Percentiles rank a stretch among this genome's conserved stretches.
phyloP scores from a whole-genome alignment of 225 moss, liverwort and hornwort genomes.

The Pseudisothecium myosuroides region DNA sequence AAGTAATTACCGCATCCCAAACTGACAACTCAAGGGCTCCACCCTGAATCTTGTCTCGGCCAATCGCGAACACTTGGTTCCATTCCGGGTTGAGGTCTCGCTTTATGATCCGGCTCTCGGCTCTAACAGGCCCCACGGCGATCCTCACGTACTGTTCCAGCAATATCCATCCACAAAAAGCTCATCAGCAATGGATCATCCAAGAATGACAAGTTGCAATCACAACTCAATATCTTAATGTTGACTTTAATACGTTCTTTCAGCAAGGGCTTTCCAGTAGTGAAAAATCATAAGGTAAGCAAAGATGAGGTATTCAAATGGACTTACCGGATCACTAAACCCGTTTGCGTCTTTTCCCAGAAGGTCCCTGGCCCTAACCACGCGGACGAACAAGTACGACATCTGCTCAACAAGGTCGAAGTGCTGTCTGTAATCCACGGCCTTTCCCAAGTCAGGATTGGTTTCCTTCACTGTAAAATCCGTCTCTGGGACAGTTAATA shows the following conservation, averaged over 20 bases:
- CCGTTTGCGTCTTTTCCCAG: conserved; percentile 60
- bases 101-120: conserved; percentile 54
- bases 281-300: background rate
- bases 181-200: background rate
- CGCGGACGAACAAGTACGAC: conserved; percentile 56
- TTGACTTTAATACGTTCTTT: background rate
- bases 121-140: conserved; percentile 51
- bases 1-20: conserved; percentile 74
- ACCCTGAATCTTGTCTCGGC: conserved; percentile 78
- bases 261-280: background rate
- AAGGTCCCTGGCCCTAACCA: conserved; percentile 53
- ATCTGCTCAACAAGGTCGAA: conserved; percentile 74
- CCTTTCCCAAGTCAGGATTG: conserved; percentile 46
- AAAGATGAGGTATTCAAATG: background rate
- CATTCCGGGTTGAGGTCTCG: conserved; percentile 77
- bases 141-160: conserved; percentile 68
- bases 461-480: conserved; percentile 73
- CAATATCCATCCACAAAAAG: background rate
- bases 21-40: conserved; percentile 62
- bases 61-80: conserved; percentile 87
- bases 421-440: conserved; percentile 61
- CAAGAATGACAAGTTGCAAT: background rate
- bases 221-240: background rate
- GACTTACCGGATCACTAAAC: conserved; percentile 28
- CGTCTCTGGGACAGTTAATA: conserved; percentile 37